phyloP scores from a whole-genome alignment of 176 grass and related monocot species.

The Aegilops tauschii region DNA sequence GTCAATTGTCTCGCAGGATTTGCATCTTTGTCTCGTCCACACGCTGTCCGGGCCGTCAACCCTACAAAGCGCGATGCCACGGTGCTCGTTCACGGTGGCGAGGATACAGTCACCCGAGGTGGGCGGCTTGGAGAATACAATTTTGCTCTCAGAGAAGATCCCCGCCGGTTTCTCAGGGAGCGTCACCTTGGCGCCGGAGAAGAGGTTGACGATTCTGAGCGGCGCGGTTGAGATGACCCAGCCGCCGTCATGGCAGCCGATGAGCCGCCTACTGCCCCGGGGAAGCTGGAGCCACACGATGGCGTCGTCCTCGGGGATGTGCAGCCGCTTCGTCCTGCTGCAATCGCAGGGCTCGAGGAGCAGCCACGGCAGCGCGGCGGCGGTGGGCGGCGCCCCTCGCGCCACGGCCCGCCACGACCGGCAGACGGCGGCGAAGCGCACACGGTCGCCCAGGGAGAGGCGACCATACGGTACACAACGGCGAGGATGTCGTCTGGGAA shows the following conservation, averaged over 20 bases:
- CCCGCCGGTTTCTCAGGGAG: not conserved
- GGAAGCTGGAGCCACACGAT: not conserved
- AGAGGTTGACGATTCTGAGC: not conserved
- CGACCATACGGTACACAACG: not conserved
- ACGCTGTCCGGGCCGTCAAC: not conserved
- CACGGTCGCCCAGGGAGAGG: not conserved
- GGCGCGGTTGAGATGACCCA: not conserved
- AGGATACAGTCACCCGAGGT: not conserved
- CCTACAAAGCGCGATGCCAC: not conserved
- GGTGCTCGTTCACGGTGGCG: not conserved
- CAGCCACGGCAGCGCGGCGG: not conserved
- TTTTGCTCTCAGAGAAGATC: not conserved
- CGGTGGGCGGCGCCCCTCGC: not conserved
- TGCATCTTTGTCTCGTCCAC: not conserved
- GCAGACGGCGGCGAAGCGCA: not conserved
- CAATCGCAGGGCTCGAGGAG: not conserved
- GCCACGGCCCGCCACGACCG: not conserved
- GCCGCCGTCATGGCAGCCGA: slow-evolving; percentile 1
- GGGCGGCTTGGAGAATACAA: not conserved
- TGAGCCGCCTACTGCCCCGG: too few species aligned
- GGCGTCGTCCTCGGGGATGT: not conserved
- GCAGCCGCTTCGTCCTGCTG: not conserved
- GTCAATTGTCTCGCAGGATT: not conserved
- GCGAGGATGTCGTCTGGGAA: not conserved
- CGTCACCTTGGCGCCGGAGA: not conserved